Evolutionary conservation across 257 asterid genomes (phyloP).

Genomic region (Solanum dulcamara): DNA sequence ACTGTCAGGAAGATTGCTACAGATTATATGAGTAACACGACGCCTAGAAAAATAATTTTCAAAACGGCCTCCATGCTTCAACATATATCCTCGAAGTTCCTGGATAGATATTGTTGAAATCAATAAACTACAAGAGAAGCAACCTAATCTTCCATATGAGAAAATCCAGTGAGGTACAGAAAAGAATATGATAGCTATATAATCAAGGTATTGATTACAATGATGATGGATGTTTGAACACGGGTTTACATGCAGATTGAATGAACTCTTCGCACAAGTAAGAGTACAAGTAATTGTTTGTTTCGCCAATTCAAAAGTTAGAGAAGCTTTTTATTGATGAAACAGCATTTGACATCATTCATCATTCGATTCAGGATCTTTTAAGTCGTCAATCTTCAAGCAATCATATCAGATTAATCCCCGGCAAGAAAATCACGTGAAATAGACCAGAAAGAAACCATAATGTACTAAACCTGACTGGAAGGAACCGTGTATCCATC

Average conservation of each 20-base stretch:
- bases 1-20: slow-evolving; percentile 93
- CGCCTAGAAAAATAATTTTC: slow-evolving; percentile 86
- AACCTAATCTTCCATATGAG: background rate
- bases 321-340: background rate
- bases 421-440: background rate
- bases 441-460: background rate
- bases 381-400: background rate
- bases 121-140: background rate
- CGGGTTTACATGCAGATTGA: background rate
- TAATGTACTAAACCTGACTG: slow-evolving; percentile 50
- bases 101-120: slow-evolving; percentile 6
- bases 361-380: background rate
- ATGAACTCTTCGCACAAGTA: background rate
- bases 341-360: background rate
- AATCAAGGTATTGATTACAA: background rate
- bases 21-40: slow-evolving; percentile 80
- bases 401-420: background rate
- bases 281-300: background rate
- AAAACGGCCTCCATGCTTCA: slow-evolving; percentile 79
- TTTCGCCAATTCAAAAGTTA: background rate
- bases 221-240: background rate
- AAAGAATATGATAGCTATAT: background rate
- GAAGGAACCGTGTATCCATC: slow-evolving; percentile 98
- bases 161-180: background rate
- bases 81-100: slow-evolving; percentile 89